Evolutionary conservation across 495 filamentous ascomycete species (phyloP), one percentile per base, ranked within the genome.

Genomic region (Xanthoparmelia taractica): DNA sequence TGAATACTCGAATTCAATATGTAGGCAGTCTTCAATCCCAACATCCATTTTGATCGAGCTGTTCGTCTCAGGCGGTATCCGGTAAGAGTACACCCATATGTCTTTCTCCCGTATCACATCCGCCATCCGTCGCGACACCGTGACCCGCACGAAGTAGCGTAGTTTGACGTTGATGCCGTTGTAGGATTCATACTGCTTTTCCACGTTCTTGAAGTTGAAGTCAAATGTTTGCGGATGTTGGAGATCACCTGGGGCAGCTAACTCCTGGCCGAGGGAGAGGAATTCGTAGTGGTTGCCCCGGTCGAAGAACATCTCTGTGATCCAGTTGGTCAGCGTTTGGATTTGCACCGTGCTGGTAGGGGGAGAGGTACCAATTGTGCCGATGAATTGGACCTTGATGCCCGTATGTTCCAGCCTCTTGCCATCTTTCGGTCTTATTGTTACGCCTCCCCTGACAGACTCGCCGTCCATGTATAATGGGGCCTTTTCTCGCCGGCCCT

Each of bases 11-110:
- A 99, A 99, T 76, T 99, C 94, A 68, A 99, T 99, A 75, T 99
- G 94, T 65, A 99, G 81, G 74, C 94, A 99, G 75, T 99, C 94
- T 77, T 99, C 94, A 73, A 99, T 99, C 48, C 94, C 94, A 65
- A 99, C 94, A 72, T 99, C 94, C 94, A 99, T 99, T 84, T 99
- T 99, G 82, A 99, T 99, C 59, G 87, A 88, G 77, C 85, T 91
- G 80, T 97, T 97, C 73, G 89, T 95, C 84, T 97, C 95, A 52
- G 95, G 95, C 17, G 94, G 93, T 80, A 97, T 92, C 71, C 92
- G 89, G 79, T 99, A 99, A 60, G 87, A 92, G 81, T 99, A 99
- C 36, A 99, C 94, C 94, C 94, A 99, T 66, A 99, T 87, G 77
- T 99, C 95, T 82, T 99, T 99, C 81, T 99, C 94, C 67, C 95